Evolutionary conservation across 2,329 filamentous ascomycete species (phyloP).

Genomic region (Sporothrix inflata): DNA sequence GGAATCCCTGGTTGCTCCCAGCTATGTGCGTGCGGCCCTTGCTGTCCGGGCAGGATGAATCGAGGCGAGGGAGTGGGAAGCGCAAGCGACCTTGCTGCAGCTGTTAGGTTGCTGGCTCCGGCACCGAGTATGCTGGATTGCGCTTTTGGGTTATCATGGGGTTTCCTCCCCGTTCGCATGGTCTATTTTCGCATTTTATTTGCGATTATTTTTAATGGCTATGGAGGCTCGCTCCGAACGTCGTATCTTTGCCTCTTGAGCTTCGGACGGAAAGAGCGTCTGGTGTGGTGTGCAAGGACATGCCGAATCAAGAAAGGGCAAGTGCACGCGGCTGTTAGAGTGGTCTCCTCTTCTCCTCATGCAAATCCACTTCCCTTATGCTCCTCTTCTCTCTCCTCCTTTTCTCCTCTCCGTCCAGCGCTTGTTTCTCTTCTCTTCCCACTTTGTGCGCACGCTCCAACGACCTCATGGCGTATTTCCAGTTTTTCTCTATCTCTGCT

Average conservation of each 20-base stretch:
- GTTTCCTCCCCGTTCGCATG: background rate
- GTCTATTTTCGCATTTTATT: slow-evolving; percentile 4
- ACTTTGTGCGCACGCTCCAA: background rate
- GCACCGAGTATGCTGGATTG: background rate
- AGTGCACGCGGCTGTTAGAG: background rate
- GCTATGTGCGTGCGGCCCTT: background rate
- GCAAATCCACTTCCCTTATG: background rate
- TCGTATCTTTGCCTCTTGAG: background rate
- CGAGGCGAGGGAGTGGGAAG: slow-evolving; percentile 1
- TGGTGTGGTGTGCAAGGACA: background rate
- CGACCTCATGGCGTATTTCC: background rate
- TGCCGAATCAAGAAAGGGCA: slow-evolving; percentile 18
- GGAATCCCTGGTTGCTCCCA: background rate
- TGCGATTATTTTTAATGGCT: background rate
- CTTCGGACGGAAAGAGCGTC: slow-evolving; percentile 16
- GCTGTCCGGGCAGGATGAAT: background rate
- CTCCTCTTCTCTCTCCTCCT: background rate
- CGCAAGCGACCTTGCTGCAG: background rate
- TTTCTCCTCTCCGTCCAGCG: background rate
- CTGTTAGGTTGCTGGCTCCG: background rate
- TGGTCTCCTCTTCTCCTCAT: background rate
- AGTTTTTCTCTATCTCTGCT: slow-evolving; percentile 2
- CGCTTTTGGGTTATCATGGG: slow-evolving; percentile 11
- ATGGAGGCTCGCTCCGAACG: background rate
- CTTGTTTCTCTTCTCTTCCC: background rate